phyloP scores from a whole-genome alignment of 257 asterid genomes.

The Solanum phureja region DNA sequence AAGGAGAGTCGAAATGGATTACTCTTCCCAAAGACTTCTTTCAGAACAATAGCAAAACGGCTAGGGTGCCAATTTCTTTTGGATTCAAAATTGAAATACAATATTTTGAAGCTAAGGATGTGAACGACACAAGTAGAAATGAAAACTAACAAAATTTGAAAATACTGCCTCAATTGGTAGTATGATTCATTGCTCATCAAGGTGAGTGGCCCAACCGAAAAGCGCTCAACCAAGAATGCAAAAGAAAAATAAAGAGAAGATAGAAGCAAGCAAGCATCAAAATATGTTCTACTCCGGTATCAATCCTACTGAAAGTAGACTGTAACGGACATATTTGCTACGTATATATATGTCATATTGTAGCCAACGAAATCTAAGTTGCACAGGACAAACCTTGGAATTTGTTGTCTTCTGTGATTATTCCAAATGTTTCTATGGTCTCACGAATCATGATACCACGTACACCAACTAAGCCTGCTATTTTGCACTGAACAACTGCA shows the following conservation, averaged over 20 bases:
- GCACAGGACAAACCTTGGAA: conserved; percentile 45
- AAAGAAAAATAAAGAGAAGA: background rate
- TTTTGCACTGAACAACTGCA: conserved; percentile 66
- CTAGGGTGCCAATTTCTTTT: background rate
- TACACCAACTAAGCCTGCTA: conserved; percentile 38
- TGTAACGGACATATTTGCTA: too few species aligned
- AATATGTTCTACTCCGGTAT: too few species aligned
- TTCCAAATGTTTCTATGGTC: conserved; percentile 82
- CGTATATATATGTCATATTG: background rate
- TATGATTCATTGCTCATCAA: background rate
- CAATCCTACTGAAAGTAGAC: too few species aligned
- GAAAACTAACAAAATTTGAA: background rate
- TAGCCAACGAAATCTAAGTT: background rate
- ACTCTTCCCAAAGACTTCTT: background rate
- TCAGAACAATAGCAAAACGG: background rate
- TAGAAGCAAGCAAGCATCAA: background rate
- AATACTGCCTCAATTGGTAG: background rate
- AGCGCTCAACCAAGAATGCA: background rate
- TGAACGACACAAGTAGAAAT: background rate
- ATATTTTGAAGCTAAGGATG: background rate
- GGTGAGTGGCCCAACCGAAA: background rate
- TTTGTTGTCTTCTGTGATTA: conserved; percentile 64
- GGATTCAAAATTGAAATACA: background rate
- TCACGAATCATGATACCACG: conserved; percentile 79
- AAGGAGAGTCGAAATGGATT: background rate